Conservation (phyloP, 345 rosid genomes). For the Eutrema japonicum region DNA sequence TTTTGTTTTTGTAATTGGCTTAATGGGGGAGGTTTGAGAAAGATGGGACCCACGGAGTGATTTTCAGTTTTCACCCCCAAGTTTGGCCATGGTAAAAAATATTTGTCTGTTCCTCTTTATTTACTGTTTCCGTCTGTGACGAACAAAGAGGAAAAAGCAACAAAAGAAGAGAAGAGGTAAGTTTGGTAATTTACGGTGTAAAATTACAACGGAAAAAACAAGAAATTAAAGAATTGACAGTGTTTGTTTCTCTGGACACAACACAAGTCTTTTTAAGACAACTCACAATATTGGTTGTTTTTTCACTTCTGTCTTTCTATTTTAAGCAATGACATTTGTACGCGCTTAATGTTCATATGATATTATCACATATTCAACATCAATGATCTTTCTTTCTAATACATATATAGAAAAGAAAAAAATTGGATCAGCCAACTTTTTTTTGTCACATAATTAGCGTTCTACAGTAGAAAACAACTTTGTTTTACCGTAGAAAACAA, state of each 20-base stretch:
- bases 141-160: slow-evolving; percentile 5
- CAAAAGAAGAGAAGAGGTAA: slow-evolving; percentile 22
- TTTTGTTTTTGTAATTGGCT: not conserved
- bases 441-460: slow-evolving; percentile 13
- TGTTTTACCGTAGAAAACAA: not conserved
- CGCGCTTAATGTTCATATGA: slow-evolving; percentile 9
- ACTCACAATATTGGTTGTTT: slow-evolving; percentile 39
- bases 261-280: slow-evolving; percentile 40
- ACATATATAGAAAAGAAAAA: not conserved
- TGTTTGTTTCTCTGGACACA: slow-evolving; percentile 42
- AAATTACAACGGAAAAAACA: slow-evolving; percentile 41
- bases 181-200: slow-evolving; percentile 27
- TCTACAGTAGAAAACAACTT: not conserved
- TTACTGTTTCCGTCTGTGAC: slow-evolving; percentile 23
- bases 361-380: slow-evolving; percentile 1
- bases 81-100: slow-evolving; percentile 19
- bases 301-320: slow-evolving; percentile 27
- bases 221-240: slow-evolving; percentile 29
- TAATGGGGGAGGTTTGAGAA: slow-evolving; percentile 23
- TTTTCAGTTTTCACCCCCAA: slow-evolving; percentile 29
- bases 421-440: not conserved
- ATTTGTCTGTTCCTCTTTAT: not conserved
- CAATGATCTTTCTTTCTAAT: slow-evolving; percentile 3
- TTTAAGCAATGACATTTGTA: slow-evolving; percentile 37
- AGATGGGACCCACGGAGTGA: slow-evolving; percentile 28